These are phyloP conservation scores for Ambrosia hybrid DNA, from an alignment of 140 eudicot species.

Conservation along the genomic window DNA sequence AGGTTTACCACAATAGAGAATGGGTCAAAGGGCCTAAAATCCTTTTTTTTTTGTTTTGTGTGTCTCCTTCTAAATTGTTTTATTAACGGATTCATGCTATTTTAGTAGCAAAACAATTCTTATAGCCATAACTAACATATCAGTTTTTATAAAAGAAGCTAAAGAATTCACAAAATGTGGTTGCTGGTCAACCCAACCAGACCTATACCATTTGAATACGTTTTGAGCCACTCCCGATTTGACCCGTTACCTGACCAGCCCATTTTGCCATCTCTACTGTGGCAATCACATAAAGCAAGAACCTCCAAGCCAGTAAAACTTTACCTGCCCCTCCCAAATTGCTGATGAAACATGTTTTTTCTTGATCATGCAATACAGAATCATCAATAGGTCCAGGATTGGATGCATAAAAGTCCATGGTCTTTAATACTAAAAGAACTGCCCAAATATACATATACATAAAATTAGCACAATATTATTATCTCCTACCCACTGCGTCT, in stretches of 20 bases:
- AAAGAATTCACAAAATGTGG: slow-evolving; percentile 2
- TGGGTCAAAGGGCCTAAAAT: not conserved
- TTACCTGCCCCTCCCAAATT: no score
- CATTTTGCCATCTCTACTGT: slow-evolving; percentile 3
- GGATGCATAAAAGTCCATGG: slow-evolving; percentile 66
- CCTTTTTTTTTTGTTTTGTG: not conserved
- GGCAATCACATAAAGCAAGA: slow-evolving; percentile 15
- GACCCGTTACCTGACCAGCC: not conserved
- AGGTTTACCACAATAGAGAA: not conserved
- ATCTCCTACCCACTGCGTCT: no score
- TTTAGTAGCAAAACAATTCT: not conserved
- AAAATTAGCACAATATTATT: slow-evolving; percentile 16
- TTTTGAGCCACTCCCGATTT: not conserved
- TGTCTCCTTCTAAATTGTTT: no score
- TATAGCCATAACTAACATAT: not conserved
- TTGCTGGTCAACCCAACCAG: not conserved
- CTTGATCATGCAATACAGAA: no score
- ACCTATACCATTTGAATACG: not conserved
- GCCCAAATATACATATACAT: slow-evolving; percentile 13
- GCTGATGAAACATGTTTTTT: no score
- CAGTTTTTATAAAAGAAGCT: not conserved
- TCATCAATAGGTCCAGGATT: no score
- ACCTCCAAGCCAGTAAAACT: not conserved
- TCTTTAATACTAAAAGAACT: slow-evolving; percentile 23
- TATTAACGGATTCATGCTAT: no score